A percentile compares a stretch with the other conserved stretches of the same genome.
Conservation (phyloP, 768 basidiomycete species). For the Tylopilus balloui region DNA sequence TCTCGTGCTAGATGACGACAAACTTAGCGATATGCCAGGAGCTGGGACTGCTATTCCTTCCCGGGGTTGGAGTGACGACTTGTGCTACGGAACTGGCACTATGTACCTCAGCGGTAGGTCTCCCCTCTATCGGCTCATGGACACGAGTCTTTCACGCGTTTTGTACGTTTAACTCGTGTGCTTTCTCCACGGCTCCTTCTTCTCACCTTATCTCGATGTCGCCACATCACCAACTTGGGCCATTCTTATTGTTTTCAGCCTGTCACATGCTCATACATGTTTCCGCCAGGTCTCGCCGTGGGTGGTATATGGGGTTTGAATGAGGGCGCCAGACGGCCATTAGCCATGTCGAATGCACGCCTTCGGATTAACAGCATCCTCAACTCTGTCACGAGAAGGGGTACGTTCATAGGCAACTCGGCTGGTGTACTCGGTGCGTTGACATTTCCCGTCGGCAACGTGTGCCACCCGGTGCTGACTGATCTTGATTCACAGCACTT, state of each 20-base stretch:
- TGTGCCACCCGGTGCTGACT: conserved; percentile 32
- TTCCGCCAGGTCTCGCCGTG: conserved; percentile 80
- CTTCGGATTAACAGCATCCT: conserved; percentile 95
- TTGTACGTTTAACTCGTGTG: conserved; percentile 47
- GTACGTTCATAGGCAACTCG: conserved; percentile 97
- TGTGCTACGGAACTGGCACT: conserved; percentile 98
- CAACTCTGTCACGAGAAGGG: conserved; percentile 94
- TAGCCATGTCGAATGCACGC: conserved; percentile 80
- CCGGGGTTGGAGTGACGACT: conserved; percentile 97
- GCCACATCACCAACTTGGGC: conserved; percentile 51
- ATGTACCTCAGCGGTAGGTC: conserved; percentile 95
- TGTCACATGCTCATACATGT: conserved; percentile 72
- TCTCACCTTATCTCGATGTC: conserved; percentile 68
- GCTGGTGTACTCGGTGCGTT: conserved; percentile 93
- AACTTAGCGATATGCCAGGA: conserved; percentile 86
- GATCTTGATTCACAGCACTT: conserved; percentile 58
- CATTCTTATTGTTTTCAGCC: conserved; percentile 72
- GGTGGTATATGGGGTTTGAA: conserved; percentile 96
- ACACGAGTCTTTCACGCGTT: conserved; percentile 42
- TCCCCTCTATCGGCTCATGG: conserved; percentile 50
- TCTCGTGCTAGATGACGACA: conserved; percentile 93
- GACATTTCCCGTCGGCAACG: conserved; percentile 30
- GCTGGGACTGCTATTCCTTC: conserved; percentile 87
- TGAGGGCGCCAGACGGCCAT: conserved; percentile 85
- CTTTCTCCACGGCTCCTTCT: conserved; percentile 42